Evolutionary conservation across 2,329 filamentous ascomycete species (phyloP), one percentile per base, ranked within the genome.

Genomic region (Ilyonectria sp.): DNA sequence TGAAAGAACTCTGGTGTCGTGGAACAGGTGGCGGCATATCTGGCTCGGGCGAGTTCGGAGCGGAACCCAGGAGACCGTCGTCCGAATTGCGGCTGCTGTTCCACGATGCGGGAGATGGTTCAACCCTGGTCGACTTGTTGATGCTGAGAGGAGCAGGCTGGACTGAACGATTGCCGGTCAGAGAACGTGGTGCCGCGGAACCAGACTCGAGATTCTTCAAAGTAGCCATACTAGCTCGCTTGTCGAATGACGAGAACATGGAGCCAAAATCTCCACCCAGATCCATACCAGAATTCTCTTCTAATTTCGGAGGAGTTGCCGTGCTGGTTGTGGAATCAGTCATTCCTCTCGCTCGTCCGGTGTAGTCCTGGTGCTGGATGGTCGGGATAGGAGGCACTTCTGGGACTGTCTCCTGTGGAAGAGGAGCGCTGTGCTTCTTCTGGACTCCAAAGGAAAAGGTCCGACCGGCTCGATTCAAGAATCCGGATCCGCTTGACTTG

Each of bases 401-500:
- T 40, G 80, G 75, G 35, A 78, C 64, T 7, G 72, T 71, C 23
- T 77, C 73, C 21, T 79, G 75, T 37, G 74, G 76, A 26, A 77
- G 75, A 15, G 75, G 73, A 17, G 76, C 69, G 35, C 68, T 75
- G 53, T 82, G 77, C 74, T 89, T 90, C 76, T 88, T 89, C 69
- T 83, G 83, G 37, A 83, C 84, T 26, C 87, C 88, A 75, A 90
- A 90, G 3, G 88, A 90, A 71, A 90, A 90, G 1, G 88, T 89
- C 56, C 88, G 84, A 10, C 86, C 85, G 46, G 87, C 88, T 68
- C 87, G 82, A 68, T 86, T 87, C 56, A 90, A 77, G 60, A 90
- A 89, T 37, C 85, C 83, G 56, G 79, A 80, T 15, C 82, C 80
- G n/a, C 84, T 83, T 26, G 84, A 83, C 74, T 87, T 89, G 31